Evolutionary conservation across 2,329 filamentous ascomycete species (phyloP).

Genomic region (Paecilomyces niveus): DNA sequence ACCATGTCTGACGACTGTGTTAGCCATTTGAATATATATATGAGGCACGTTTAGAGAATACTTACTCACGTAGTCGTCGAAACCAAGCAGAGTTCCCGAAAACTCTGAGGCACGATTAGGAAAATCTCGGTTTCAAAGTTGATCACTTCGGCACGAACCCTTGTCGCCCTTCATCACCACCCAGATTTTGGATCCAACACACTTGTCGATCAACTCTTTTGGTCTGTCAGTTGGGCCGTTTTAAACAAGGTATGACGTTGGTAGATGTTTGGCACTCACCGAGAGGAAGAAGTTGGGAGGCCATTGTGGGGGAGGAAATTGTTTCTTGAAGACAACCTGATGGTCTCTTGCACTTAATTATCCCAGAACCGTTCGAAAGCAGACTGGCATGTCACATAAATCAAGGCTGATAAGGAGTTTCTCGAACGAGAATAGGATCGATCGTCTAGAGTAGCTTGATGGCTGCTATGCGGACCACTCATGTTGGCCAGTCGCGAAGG

Average conservation of each 20-base stretch:
- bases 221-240: constrained; percentile 11
- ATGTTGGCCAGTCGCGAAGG: background rate
- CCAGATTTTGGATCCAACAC: constrained; percentile 95
- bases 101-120: constrained; percentile 60
- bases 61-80: constrained; percentile 99
- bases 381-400: background rate
- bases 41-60: constrained; percentile 31
- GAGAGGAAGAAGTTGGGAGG: constrained; percentile 66
- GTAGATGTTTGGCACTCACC: constrained; percentile 41
- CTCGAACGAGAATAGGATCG: background rate
- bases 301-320: constrained; percentile 43
- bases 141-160: constrained; percentile 48
- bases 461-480: background rate
- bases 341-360: background rate
- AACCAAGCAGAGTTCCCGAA: constrained; percentile 85
- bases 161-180: constrained; percentile 99
- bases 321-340: background rate
- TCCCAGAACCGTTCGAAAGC: background rate
- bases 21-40: constrained; percentile 10
- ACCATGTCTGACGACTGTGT: constrained; percentile 71
- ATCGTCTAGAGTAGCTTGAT: background rate
- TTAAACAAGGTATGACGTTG: background rate
- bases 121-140: background rate
- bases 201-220: constrained; percentile 95
- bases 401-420: background rate